Percentiles rank a stretch among this genome's conserved stretches.
These are phyloP conservation scores for Tilletia walkeri DNA, from an alignment of 1,284 basidiomycete genomes.

Conservation along the genomic window DNA sequence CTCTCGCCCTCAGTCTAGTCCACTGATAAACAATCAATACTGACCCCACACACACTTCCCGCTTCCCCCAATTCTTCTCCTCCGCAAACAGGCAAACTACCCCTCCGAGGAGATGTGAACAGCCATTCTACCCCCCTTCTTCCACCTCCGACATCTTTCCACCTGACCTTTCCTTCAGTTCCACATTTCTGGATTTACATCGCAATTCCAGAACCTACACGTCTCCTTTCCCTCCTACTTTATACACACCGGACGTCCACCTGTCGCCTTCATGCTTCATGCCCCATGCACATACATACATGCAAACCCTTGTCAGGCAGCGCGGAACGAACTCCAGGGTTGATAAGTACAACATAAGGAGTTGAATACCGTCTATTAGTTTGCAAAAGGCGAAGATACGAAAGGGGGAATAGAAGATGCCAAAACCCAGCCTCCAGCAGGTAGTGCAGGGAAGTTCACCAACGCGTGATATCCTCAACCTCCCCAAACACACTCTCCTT, in stretches of 20 bases:
- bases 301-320: too few relatives aligned
- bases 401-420: too few relatives aligned
- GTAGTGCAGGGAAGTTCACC: constrained; percentile 25
- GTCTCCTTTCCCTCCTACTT: too few relatives aligned
- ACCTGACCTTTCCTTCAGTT: background rate
- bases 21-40: background rate
- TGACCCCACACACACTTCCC: background rate
- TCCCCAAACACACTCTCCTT: constrained; percentile 49
- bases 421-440: too few relatives aligned
- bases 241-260: background rate
- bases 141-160: too few relatives aligned
- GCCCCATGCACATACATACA: too few relatives aligned
- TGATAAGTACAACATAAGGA: too few relatives aligned
- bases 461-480: constrained; percentile 48
- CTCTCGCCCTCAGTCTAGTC: background rate
- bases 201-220: too few relatives aligned
- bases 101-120: constrained; percentile 26
- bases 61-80: background rate
- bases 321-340: too few relatives aligned
- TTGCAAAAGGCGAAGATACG: background rate
- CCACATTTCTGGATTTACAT: background rate
- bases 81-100: constrained; percentile 30
- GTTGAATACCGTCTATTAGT: background rate
- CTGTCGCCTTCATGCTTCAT: too few relatives aligned
- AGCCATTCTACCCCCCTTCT: background rate